Evolutionary conservation across 495 filamentous ascomycete genomes (phyloP), one percentile per base, ranked within the genome.

Genomic region (Xylaria acuta): DNA sequence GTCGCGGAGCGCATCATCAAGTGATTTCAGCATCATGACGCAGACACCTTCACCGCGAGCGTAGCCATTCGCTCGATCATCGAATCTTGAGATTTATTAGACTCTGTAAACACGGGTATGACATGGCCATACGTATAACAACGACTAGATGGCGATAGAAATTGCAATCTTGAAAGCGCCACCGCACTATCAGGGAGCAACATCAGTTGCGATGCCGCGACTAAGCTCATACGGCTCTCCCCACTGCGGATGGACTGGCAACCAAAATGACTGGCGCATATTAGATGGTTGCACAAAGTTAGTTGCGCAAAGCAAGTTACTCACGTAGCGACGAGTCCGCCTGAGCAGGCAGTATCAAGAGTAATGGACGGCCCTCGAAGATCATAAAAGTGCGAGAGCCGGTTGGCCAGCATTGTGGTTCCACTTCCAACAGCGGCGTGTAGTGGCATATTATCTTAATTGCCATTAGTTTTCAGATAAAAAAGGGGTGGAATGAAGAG

Each of bases 271-370:
- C n/a, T n/a, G n/a, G n/a, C n/a, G n/a, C n/a, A n/a, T n/a, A n/a
- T n/a, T n/a, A 32, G 27, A 32, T 12, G 3, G 32, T 30, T 56
- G 3, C 38, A 63, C 59, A 36, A 43, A 27, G 20, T 36, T 2
- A 1, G 59, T 25, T 9, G 76, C 75, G 36, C 82, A 84, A 84
- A 92, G 77, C 92, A 93, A 30, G 92, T 87, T 27, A 87, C 71
- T 75, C 88, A 81, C 20, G 89, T 71, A 12, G 83, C 83, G 0
- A 83, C 75, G 63, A 88, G 74, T 69, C 85, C 86, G 6, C 83
- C 80, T 0, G 85, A 87, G 60, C 87, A 87, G 5, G 85, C 86
- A 8, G 86, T 86, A 66, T 80, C 80, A 32, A 86, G 66, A 36
- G 75, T 80, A n/a, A 81, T 72, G 54, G 78, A 80, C 0, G 83